Evolutionary conservation across 1,139 yeast species (phyloP).

Genomic region (Diutina rugosa): DNA sequence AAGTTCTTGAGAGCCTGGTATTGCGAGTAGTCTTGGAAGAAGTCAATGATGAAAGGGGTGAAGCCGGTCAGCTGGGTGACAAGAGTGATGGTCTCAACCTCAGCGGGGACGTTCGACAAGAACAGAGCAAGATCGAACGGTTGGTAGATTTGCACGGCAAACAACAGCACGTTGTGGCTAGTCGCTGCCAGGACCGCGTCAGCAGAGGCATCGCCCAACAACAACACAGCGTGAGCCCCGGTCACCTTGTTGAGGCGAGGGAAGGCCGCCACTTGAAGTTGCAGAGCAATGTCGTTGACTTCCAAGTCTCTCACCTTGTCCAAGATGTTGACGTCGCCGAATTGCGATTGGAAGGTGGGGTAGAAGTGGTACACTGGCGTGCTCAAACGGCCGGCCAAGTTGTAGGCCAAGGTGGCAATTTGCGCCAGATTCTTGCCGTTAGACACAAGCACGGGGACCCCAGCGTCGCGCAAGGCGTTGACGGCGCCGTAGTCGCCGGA

Average conservation of each 20-base stretch:
- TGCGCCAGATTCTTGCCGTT: conserved; percentile 40
- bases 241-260: neutral
- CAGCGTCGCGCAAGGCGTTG: conserved; percentile 60
- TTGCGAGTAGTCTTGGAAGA: conserved; percentile 46
- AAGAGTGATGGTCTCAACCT: conserved; percentile 46
- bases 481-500: conserved; percentile 52
- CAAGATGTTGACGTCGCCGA: neutral
- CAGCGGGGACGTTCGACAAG: conserved; percentile 38
- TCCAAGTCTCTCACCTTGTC: neutral
- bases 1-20: conserved; percentile 34
- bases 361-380: neutral
- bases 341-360: neutral
- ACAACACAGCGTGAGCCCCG: conserved; percentile 35
- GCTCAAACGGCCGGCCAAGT: neutral
- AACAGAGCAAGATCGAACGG: conserved; percentile 53
- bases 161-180: conserved; percentile 31
- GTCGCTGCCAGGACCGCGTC: conserved; percentile 30
- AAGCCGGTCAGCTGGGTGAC: conserved; percentile 47
- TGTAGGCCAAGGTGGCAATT: conserved; percentile 20
- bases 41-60: conserved; percentile 61
- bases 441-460: conserved; percentile 53
- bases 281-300: neutral
- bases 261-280: neutral
- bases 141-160: conserved; percentile 51
- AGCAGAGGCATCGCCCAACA: conserved; percentile 45